Base-by-base conservation (phyloP, 805 yeast genomes). In the Priceomyces carsonii region DNA sequence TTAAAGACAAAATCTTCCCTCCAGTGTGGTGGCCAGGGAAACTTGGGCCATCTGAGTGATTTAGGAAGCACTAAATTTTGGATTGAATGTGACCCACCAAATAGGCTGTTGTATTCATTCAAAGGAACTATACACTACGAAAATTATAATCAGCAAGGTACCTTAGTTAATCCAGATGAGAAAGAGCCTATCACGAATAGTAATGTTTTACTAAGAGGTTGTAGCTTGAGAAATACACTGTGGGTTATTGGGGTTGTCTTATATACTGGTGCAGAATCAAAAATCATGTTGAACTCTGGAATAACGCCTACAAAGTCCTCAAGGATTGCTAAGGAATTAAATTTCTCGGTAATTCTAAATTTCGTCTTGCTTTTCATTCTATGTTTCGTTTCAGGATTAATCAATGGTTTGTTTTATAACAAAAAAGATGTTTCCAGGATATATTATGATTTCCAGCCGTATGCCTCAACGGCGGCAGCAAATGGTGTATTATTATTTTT, bases 241-340 rank as follows among this genome's bases (percentile, higher is more conserved):
- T 85, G 90, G 89, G 84, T 71, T 2, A 68, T 85, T 36, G 88
- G 91, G 17, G 55, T 79, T 17, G 90, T 81, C 4, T 71, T 82
- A n/a, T 83, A 81, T 54, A 85, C 95, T 3, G 95, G 95, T 36
- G 55, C 59, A 23, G 91, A 85, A 49, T 72, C 89, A 8, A 85
- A 85, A 58, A 81, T 85, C 39, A 80, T 85, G 81, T 61, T 85
- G 42, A 85, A 85, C 54, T 71, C 90, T 3, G 93, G 93, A 33
- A 71, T 75, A 18, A 84, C 93, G 0, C 95, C 95, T 6, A 77
- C 82, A 2, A 85, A 85, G 55, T 71, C 77, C 30, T 79, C 86
- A 7, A 71, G 77, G 47, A 77, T 85, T 33, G 71, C 86, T 1
- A 66, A 77, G 25, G 83, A 82, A 44, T 71, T 85, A 47, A 85